A percentile compares a stretch with the other conserved stretches of the same genome.
Conservation (phyloP, 2,329 filamentous ascomycete genomes). For the Aspergillus sp. region DNA sequence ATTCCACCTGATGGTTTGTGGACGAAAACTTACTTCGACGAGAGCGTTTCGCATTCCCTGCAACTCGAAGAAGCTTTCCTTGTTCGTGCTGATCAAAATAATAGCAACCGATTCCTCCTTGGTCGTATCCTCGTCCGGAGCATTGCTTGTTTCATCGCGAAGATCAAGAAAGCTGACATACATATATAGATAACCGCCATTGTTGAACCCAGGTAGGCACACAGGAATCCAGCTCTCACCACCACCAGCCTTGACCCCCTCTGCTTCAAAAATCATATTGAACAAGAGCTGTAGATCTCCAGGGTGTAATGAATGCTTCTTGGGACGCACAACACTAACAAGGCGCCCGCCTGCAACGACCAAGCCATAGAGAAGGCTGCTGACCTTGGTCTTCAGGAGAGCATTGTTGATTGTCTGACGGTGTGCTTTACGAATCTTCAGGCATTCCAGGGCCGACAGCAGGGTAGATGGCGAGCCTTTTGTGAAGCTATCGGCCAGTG, state of each 20-base stretch:
- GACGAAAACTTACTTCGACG: conserved; percentile 40
- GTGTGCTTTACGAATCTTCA: conserved; percentile 85
- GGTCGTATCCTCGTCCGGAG: conserved; percentile 31
- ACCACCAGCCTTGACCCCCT: conserved; percentile 80
- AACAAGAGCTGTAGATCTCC: conserved; percentile 94
- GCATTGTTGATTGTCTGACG: conserved; percentile 78
- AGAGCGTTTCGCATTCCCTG: conserved; percentile 60
- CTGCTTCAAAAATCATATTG: conserved; percentile 98
- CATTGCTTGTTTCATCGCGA: conserved; percentile 40
- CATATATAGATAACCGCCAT: conserved; percentile 94
- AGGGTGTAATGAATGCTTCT: conserved; percentile 89
- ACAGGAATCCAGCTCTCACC: conserved; percentile 97
- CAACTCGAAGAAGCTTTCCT: conserved; percentile 86
- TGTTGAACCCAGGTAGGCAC: conserved; percentile 95
- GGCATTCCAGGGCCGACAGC: conserved; percentile 81
- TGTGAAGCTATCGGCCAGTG: conserved; percentile 89
- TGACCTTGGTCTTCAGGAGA: conserved; percentile 67
- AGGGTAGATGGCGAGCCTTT: conserved; percentile 82
- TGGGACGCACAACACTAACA: conserved; percentile 88
- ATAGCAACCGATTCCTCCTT: conserved; percentile 73
- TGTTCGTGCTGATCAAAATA: conserved; percentile 83
- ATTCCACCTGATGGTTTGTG: neutral
- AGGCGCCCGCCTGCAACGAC: conserved; percentile 87
- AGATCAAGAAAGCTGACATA: conserved; percentile 90
- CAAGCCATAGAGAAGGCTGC: conserved; percentile 80